These are phyloP conservation scores for Aaosphaeria pasadenensis DNA, from an alignment of 2,329 filamentous ascomycete species.

Conservation along the genomic window DNA sequence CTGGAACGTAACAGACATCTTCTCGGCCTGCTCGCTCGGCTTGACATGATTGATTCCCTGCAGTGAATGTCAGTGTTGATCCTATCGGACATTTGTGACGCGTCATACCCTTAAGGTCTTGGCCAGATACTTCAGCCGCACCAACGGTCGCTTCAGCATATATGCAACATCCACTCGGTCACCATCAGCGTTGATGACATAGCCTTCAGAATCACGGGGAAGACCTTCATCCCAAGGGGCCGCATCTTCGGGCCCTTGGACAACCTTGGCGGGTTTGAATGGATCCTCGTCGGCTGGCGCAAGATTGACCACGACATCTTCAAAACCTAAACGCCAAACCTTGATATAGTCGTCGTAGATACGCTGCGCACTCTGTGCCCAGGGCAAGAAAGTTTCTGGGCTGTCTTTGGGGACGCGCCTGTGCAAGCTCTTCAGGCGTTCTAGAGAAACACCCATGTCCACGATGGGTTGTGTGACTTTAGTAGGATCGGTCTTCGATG, in stretches of 20 bases:
- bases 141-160: slow-evolving; percentile 81
- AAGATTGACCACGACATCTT: slow-evolving; percentile 90
- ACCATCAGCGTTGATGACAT: slow-evolving; percentile 68
- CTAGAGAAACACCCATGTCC: slow-evolving; percentile 87
- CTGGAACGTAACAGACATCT: slow-evolving; percentile 63
- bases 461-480: slow-evolving; percentile 82
- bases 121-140: slow-evolving; percentile 81
- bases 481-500: slow-evolving; percentile 53
- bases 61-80: slow-evolving; percentile 6
- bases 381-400: slow-evolving; percentile 68
- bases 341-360: slow-evolving; percentile 83
- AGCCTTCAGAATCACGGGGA: slow-evolving; percentile 57
- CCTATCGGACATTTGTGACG: not conserved
- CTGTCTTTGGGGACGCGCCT: slow-evolving; percentile 74
- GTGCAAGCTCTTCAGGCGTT: slow-evolving; percentile 78
- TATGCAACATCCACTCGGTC: slow-evolving; percentile 94
- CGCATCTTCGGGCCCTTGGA: slow-evolving; percentile 44
- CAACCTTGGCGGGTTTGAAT: slow-evolving; percentile 46
- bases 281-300: slow-evolving; percentile 67
- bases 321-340: slow-evolving; percentile 89
- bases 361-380: slow-evolving; percentile 75
- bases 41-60: slow-evolving; percentile 58
- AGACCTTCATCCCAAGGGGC: slow-evolving; percentile 54
- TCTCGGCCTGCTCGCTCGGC: slow-evolving; percentile 56
- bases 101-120: slow-evolving; percentile 72